Conservation (phyloP, 371 early-diverging fungal species). For the Sporodiniella umbellata region DNA sequence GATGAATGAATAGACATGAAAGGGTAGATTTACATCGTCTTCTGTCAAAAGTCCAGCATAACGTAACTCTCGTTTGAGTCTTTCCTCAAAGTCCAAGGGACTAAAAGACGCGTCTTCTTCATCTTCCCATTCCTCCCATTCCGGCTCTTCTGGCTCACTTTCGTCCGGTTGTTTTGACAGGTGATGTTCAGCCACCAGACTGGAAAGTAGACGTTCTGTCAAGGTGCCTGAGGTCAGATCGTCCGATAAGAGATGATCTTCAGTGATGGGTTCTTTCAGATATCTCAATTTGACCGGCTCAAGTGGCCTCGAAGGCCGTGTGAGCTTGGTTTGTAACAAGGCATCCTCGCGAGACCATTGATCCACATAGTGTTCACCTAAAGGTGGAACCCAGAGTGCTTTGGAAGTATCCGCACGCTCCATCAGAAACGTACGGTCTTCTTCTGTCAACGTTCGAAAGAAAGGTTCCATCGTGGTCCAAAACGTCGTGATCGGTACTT, state of each 20-base stretch:
- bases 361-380: conserved; percentile 75
- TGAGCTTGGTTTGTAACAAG: neutral
- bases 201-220: conserved; percentile 71
- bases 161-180: neutral
- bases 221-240: conserved; percentile 60
- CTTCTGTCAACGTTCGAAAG: conserved; percentile 75
- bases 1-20: neutral
- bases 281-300: conserved; percentile 4
- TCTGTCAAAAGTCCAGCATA: conserved; percentile 77
- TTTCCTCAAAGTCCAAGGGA: conserved; percentile 62
- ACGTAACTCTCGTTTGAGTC: conserved; percentile 76
- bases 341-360: conserved; percentile 84
- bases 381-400: conserved; percentile 69
- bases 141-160: conserved; percentile 13
- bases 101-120: too few relatives aligned
- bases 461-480: conserved; percentile 84
- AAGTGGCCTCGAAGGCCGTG: neutral
- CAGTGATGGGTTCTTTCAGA: conserved; percentile 30
- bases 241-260: conserved; percentile 49
- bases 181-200: conserved; percentile 61
- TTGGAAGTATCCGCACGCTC: conserved; percentile 65
- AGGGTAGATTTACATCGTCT: conserved; percentile 57
- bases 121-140: conserved; percentile 22
- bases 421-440: conserved; percentile 71
- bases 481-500: conserved; percentile 78